These are phyloP conservation scores for Alternaria triticina DNA, from an alignment of 2,329 filamentous ascomycete species.

Conservation along the genomic window DNA sequence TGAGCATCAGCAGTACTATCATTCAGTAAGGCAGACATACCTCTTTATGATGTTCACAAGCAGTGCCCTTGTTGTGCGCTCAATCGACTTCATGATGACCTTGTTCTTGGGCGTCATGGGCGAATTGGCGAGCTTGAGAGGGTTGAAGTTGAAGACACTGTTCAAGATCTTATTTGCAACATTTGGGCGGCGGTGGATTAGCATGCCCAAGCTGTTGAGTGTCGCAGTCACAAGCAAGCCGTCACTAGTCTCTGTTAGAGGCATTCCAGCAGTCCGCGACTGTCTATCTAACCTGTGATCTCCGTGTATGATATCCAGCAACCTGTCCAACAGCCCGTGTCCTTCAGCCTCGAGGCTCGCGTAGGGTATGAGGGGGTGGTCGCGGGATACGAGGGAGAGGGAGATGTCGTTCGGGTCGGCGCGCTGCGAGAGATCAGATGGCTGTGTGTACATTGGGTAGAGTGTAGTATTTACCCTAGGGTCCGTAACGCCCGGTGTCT, in stretches of 20 bases:
- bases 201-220: slow-evolving; percentile 81
- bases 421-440: slow-evolving; percentile 59
- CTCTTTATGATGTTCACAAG: slow-evolving; percentile 82
- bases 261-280: slow-evolving; percentile 7
- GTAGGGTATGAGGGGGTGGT: slow-evolving; percentile 79
- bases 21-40: slow-evolving; percentile 53
- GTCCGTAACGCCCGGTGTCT: slow-evolving; percentile 86
- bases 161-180: slow-evolving; percentile 86
- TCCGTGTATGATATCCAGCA: slow-evolving; percentile 85
- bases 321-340: slow-evolving; percentile 85
- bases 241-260: slow-evolving; percentile 65
- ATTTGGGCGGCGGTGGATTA: slow-evolving; percentile 81
- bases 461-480: slow-evolving; percentile 69
- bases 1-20: slow-evolving; percentile 5
- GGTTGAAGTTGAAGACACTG: slow-evolving; percentile 89
- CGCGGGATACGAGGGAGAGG: slow-evolving; percentile 80
- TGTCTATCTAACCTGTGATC: slow-evolving; percentile 72
- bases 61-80: slow-evolving; percentile 86
- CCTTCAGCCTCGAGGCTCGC: slow-evolving; percentile 90
- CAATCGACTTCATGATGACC: slow-evolving; percentile 90
- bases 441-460: neutral
- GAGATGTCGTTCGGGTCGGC: slow-evolving; percentile 83
- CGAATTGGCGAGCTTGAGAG: slow-evolving; percentile 77
- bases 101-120: slow-evolving; percentile 79
- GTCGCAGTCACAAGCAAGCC: slow-evolving; percentile 88